Percentiles rank a stretch among this genome's conserved stretches.
These are phyloP conservation scores for Petrea volubilis DNA, from an alignment of 257 asterid genomes.

Conservation along the genomic window DNA sequence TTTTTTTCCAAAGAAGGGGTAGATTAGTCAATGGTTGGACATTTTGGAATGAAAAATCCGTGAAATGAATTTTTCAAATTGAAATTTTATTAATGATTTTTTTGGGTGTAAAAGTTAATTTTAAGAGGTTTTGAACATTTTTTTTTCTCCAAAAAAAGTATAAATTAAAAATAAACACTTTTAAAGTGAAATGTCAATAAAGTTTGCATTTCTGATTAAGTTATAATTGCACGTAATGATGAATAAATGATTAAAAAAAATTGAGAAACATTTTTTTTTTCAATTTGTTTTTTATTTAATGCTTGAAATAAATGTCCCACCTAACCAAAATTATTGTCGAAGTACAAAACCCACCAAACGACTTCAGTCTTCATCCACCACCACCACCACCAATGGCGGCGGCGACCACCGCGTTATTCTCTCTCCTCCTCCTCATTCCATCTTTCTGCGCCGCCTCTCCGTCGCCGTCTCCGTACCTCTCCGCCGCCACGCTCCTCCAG, in stretches of 20 bases:
- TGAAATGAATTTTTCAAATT: too few species aligned
- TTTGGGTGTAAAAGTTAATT: too few species aligned
- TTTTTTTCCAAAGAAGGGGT: too few species aligned
- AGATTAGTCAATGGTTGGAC: too few species aligned
- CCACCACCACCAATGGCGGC: constrained; percentile 41
- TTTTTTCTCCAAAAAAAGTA: too few species aligned
- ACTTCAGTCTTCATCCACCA: not conserved
- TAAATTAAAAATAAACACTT: too few species aligned
- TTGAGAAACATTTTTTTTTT: too few species aligned
- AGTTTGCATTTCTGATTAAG: not conserved
- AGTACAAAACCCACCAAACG: not conserved
- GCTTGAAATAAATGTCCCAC: not conserved
- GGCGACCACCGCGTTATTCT: constrained; percentile 17
- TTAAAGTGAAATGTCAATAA: too few species aligned
- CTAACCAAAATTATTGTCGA: constrained; percentile 3
- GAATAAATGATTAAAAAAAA: not conserved
- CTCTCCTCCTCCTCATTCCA: constrained; percentile 19
- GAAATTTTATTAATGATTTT: too few species aligned
- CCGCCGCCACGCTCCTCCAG: constrained; percentile 47
- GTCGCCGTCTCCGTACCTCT: constrained; percentile 57
- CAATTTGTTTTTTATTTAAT: not conserved
- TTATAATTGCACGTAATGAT: constrained; percentile 5
- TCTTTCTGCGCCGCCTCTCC: constrained; percentile 30
- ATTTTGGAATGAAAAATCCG: too few species aligned
- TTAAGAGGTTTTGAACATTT: too few species aligned